phyloP scores from a whole-genome alignment of 2,329 filamentous ascomycete genomes.

The Ophiostoma ulmi region DNA sequence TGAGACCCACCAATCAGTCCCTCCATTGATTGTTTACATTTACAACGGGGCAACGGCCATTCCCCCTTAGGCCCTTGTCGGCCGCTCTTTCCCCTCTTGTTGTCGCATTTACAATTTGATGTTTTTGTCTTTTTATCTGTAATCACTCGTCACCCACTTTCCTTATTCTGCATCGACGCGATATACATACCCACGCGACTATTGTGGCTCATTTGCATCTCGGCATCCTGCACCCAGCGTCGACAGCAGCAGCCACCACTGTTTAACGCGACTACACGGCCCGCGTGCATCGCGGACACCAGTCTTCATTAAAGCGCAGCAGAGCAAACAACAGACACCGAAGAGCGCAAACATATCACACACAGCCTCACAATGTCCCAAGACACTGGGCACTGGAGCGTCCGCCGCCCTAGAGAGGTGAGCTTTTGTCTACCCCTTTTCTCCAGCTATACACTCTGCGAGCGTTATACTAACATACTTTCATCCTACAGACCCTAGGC shows the following conservation, averaged over 20 bases:
- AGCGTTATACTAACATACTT: not conserved
- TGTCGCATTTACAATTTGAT: slow-evolving; percentile 12
- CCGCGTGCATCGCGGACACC: not conserved
- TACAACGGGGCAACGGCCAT: slow-evolving; percentile 24
- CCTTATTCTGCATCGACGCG: not conserved
- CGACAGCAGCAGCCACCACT: not conserved
- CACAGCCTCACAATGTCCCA: slow-evolving; percentile 61
- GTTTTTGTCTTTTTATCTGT: not conserved
- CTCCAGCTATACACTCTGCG: not conserved
- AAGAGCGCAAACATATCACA: slow-evolving; percentile 2
- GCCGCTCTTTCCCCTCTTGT: not conserved
- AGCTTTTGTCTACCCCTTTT: slow-evolving; percentile 25
- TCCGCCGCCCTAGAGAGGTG: slow-evolving; percentile 87
- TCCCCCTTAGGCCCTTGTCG: not conserved
- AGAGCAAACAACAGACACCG: too few relatives aligned
- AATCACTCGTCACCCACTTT: slow-evolving; percentile 15
- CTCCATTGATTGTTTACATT: slow-evolving; percentile 29
- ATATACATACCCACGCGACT: not conserved
- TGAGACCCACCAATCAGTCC: slow-evolving; percentile 25
- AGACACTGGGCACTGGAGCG: slow-evolving; percentile 82
- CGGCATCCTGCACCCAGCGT: not conserved
- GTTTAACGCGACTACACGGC: not conserved
- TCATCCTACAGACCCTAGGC: slow-evolving; percentile 65
- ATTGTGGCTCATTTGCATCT: not conserved
- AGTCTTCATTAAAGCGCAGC: too few relatives aligned